Evolutionary conservation across 768 basidiomycete species (phyloP).

Genomic region (Kwoniella sp.): DNA sequence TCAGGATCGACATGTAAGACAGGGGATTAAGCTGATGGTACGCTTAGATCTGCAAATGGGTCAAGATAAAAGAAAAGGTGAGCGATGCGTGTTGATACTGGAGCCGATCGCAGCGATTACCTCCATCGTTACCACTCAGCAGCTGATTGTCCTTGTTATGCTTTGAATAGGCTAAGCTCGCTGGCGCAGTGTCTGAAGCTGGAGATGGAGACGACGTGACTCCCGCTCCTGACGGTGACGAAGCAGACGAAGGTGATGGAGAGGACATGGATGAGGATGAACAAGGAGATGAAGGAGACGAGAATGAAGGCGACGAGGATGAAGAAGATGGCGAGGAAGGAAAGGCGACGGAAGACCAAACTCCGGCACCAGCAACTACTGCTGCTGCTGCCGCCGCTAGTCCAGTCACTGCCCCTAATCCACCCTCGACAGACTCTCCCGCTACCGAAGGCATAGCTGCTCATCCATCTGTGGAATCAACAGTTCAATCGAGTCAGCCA

Average conservation of each 20-base stretch:
- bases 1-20: not conserved
- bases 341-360: conserved; percentile 10
- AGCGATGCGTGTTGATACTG: no score
- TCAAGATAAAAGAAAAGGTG: conserved; percentile 33
- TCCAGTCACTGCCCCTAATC: not conserved
- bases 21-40: not conserved
- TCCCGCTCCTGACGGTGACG: conserved; percentile 22
- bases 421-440: not conserved
- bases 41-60: conserved; percentile 49
- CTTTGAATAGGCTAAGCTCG: conserved; percentile 12
- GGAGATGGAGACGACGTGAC: conserved; percentile 34
- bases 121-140: not conserved
- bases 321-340: conserved; percentile 8
- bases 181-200: conserved; percentile 6
- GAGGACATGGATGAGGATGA: conserved; percentile 18
- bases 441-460: not conserved
- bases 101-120: no score
- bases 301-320: conserved; percentile 6
- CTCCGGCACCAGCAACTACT: conserved; percentile 3
- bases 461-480: not conserved
- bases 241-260: conserved; percentile 19
- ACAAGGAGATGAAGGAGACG: conserved; percentile 11
- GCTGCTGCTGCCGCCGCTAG: not conserved
- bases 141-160: not conserved
- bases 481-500: not conserved